A percentile compares a stretch with the other conserved stretches of the same genome.
Conservation (phyloP, 805 yeast species). For the Hanseniaspora singularis region DNA sequence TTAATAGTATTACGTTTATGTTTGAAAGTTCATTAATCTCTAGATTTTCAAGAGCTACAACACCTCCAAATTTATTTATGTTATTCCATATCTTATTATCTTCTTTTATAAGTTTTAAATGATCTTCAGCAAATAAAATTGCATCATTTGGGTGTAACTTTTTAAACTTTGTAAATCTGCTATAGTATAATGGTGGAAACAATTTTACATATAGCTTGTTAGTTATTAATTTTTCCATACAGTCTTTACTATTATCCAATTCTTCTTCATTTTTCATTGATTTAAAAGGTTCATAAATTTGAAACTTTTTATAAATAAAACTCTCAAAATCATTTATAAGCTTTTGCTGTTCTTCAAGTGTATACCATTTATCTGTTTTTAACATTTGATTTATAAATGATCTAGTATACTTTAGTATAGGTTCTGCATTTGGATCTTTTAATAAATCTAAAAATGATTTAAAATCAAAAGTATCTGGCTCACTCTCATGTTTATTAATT, state of each 20-base stretch:
- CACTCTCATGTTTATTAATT: neutral
- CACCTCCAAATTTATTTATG: conserved; percentile 45
- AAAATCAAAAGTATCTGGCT: conserved; percentile 49
- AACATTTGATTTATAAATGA: conserved; percentile 69
- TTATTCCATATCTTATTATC: conserved; percentile 46
- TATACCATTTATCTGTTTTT: conserved; percentile 48
- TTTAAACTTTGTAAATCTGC: conserved; percentile 21
- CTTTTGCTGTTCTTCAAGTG: conserved; percentile 65
- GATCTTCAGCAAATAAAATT: conserved; percentile 39
- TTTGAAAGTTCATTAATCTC: conserved; percentile 44
- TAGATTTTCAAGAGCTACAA: conserved; percentile 64
- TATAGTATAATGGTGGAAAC: conserved; percentile 52
- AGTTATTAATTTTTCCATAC: conserved; percentile 86
- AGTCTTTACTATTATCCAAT: conserved; percentile 69
- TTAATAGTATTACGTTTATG: conserved; percentile 25
- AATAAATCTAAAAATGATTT: conserved; percentile 64
- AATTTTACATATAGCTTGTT: conserved; percentile 67
- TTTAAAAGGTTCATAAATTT: conserved; percentile 59
- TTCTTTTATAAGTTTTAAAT: conserved; percentile 47
- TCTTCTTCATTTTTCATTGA: conserved; percentile 43
- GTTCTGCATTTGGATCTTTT: conserved; percentile 68
- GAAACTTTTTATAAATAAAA: conserved; percentile 56
- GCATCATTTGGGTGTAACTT: conserved; percentile 29
- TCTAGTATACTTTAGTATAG: conserved; percentile 71
- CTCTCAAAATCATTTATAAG: conserved; percentile 62